phyloP scores from a whole-genome alignment of 2,329 filamentous ascomycete species.

The Fusarium tuaranense region DNA sequence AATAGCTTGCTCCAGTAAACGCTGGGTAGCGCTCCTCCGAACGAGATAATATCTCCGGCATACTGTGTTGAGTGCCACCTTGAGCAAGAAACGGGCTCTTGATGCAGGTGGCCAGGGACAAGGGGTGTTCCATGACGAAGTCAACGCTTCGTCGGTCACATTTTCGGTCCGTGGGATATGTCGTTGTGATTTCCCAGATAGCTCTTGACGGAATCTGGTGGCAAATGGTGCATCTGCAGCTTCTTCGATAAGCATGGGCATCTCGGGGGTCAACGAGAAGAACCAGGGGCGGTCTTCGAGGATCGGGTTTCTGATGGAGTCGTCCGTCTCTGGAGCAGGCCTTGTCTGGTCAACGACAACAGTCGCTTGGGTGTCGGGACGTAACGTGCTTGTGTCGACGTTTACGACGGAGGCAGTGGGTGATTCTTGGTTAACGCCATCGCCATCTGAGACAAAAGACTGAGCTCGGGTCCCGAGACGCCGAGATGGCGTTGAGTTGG shows the following conservation, averaged over 20 bases:
- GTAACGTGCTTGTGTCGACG: background rate
- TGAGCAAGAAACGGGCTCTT: conserved; percentile 34
- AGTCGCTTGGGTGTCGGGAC: background rate
- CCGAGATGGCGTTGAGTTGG: background rate
- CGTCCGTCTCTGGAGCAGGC: background rate
- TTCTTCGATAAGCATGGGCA: conserved; percentile 46
- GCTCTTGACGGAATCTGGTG: conserved; percentile 46
- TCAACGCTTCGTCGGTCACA: conserved; percentile 38
- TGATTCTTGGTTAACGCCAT: background rate
- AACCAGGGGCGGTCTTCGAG: conserved; percentile 43
- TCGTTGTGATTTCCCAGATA: conserved; percentile 37
- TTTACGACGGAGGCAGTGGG: background rate
- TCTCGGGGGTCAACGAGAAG: conserved; percentile 41
- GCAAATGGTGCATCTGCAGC: conserved; percentile 47
- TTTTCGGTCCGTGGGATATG: conserved; percentile 47
- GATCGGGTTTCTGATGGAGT: conserved; percentile 1
- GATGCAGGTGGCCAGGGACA: conserved; percentile 51
- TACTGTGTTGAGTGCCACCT: conserved; percentile 51
- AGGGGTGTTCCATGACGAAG: conserved; percentile 37
- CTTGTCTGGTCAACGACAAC: background rate
- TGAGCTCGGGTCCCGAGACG: background rate
- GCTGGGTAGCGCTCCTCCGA: conserved; percentile 48
- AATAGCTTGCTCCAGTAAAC: conserved; percentile 49
- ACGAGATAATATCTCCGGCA: conserved; percentile 52
- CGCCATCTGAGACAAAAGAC: background rate